phyloP scores from a whole-genome alignment of 1,284 basidiomycete genomes.

The Ceratobasidium sp. region DNA sequence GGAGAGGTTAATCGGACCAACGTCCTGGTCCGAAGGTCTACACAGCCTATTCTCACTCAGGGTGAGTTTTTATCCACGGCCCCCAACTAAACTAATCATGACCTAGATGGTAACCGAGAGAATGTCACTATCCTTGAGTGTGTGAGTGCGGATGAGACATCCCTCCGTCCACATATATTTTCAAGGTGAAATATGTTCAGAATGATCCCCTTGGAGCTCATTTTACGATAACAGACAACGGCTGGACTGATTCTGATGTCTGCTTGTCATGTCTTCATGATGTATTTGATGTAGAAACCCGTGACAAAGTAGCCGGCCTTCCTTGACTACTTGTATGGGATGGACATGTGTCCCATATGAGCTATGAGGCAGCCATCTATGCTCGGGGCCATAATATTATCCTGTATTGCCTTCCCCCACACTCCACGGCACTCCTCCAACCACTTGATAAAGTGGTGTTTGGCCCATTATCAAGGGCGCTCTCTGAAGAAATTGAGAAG shows the following conservation, averaged over 20 bases:
- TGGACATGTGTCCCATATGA: slow-evolving; percentile 38
- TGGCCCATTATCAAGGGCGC: slow-evolving; percentile 43
- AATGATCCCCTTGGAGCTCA: slow-evolving; percentile 5
- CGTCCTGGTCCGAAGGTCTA: background rate
- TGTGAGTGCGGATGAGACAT: background rate
- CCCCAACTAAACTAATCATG: too few relatives aligned
- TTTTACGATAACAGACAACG: slow-evolving; percentile 49
- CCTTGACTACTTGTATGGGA: slow-evolving; percentile 20
- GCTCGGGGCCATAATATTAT: slow-evolving; percentile 48
- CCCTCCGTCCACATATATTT: slow-evolving; percentile 5
- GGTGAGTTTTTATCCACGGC: background rate
- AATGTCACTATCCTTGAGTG: background rate
- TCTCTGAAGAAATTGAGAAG: slow-evolving; percentile 2
- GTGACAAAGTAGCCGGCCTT: slow-evolving; percentile 5
- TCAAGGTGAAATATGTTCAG: background rate
- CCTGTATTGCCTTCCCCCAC: slow-evolving; percentile 52
- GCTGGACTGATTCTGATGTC: slow-evolving; percentile 54
- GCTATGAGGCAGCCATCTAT: slow-evolving; percentile 44
- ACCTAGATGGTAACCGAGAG: too few relatives aligned
- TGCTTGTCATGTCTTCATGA: slow-evolving; percentile 51
- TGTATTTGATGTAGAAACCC: slow-evolving; percentile 50
- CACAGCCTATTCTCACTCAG: background rate
- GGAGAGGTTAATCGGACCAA: background rate
- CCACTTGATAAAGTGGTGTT: slow-evolving; percentile 54
- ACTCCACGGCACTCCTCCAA: slow-evolving; percentile 54